phyloP scores from a whole-genome alignment of 768 basidiomycete genomes.

The Termitomyces sp. region DNA sequence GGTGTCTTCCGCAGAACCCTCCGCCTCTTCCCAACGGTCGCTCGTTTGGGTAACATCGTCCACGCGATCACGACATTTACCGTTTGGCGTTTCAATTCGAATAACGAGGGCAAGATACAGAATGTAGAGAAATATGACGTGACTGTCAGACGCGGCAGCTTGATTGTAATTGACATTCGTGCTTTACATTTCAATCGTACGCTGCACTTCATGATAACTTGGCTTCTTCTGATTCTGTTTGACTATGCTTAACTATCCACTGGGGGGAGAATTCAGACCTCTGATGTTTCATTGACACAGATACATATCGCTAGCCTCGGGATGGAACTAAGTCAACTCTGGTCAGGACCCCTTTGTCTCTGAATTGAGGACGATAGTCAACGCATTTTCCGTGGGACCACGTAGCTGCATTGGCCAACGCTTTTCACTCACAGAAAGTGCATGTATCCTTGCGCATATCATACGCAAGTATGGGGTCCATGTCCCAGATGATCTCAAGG shows the following conservation, averaged over 20 bases:
- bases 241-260: conserved; percentile 32
- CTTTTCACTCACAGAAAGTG: conserved; percentile 40
- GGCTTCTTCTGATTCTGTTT: neutral
- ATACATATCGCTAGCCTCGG: conserved; percentile 48
- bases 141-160: conserved; percentile 34
- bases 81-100: conserved; percentile 29
- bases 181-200: conserved; percentile 45
- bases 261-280: conserved; percentile 51
- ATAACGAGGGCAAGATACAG: conserved; percentile 20
- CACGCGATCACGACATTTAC: conserved; percentile 31
- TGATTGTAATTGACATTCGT: conserved; percentile 37
- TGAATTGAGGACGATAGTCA: conserved; percentile 22
- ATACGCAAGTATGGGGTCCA: conserved; percentile 38
- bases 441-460: conserved; percentile 41
- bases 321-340: conserved; percentile 37
- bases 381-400: conserved; percentile 43
- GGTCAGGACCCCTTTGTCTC: neutral
- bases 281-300: conserved; percentile 48
- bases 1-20: conserved; percentile 46
- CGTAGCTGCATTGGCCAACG: conserved; percentile 49
- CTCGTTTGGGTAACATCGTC: conserved; percentile 34
- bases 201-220: conserved; percentile 9
- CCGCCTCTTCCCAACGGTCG: conserved; percentile 37
- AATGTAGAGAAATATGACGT: conserved; percentile 30
- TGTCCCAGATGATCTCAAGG: conserved; percentile 33